Evolutionary conservation across 1,139 yeast species (phyloP).

Genomic region (Zygoascus sp.): DNA sequence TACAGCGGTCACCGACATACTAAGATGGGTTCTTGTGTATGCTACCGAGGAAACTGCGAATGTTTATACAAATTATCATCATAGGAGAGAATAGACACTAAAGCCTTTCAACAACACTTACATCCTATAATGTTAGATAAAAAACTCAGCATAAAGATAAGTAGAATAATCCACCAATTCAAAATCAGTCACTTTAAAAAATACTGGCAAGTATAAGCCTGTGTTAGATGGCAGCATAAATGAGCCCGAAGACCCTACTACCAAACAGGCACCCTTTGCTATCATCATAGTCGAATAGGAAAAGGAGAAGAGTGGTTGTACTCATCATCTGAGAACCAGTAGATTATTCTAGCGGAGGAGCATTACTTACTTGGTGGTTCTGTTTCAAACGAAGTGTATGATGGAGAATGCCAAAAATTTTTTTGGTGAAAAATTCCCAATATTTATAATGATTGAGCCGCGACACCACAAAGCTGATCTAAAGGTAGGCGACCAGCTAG

Average conservation of each 20-base stretch:
- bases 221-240: slow-evolving; percentile 27
- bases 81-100: slow-evolving; percentile 32
- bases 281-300: slow-evolving; percentile 86
- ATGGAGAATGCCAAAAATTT: slow-evolving; percentile 5
- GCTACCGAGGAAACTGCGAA: slow-evolving; percentile 95
- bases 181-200: slow-evolving; percentile 31
- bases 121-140: slow-evolving; percentile 8
- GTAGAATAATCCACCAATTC: slow-evolving; percentile 8
- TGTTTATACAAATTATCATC: slow-evolving; percentile 76
- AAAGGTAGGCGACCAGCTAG: slow-evolving; percentile 2
- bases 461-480: neutral
- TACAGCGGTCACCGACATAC: slow-evolving; percentile 77
- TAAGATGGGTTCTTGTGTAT: slow-evolving; percentile 73
- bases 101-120: neutral
- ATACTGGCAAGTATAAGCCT: slow-evolving; percentile 85
- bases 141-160: slow-evolving; percentile 8
- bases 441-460: slow-evolving; percentile 3
- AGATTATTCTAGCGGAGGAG: neutral
- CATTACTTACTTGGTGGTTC: slow-evolving; percentile 4
- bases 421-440: slow-evolving; percentile 6
- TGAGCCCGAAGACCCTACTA: slow-evolving; percentile 18
- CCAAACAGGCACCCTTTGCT: slow-evolving; percentile 54
- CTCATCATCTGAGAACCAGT: slow-evolving; percentile 27
- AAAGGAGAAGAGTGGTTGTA: slow-evolving; percentile 58
- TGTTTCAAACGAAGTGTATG: neutral